Evolutionary conservation across 441 rosid genomes (phyloP), one percentile per base, ranked within the genome.

Genomic region (Eruca vesicaria): DNA sequence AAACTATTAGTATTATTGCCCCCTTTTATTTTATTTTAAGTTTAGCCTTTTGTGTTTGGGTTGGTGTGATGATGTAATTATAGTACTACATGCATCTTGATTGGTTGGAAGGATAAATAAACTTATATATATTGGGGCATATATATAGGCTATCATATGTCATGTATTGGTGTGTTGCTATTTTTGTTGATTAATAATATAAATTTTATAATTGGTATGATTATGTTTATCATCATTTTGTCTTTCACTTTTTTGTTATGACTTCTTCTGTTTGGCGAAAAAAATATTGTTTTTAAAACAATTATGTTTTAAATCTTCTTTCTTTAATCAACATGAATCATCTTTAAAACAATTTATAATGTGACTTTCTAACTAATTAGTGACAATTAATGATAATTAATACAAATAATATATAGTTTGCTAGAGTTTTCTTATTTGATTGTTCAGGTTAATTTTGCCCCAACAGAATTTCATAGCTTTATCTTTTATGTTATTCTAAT

Each of bases 81-180:
- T 35, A 66, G 16, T 66, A 65, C 16, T 66, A 58, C 16, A 60
- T 78, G 78, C 74, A 78, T 72, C 70, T 72, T 78, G 66, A 78
- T 72, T 78, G 69, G 73, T 67, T 78, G 77, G 69, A 66, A 59
- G 66, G 78, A 78, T 67, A 55, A 66, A 67, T 67, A 31, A 66
- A 62, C 33, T 29, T 58, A 29, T 78, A 66, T 53, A 62, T 36
- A 67, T 66, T 16, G 50, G 77, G 77, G 69, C n/a, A 63, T 32
- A 66, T 64, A 36, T 71, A 21, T 78, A 55, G 28, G 71, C 16
- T 71, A 59, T 33, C 70, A 7, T 70, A 66, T 77, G 73, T 77
- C 77, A 66, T 66, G 77, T 71, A 71, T 50, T 71, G 68, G 63
- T 66, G 73, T 78, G 73, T 66, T n/a, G 73, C 23, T 38, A 52